Base-by-base conservation (phyloP, 352 stramenopile genomes). In the Thraustochytrium aureum region DNA sequence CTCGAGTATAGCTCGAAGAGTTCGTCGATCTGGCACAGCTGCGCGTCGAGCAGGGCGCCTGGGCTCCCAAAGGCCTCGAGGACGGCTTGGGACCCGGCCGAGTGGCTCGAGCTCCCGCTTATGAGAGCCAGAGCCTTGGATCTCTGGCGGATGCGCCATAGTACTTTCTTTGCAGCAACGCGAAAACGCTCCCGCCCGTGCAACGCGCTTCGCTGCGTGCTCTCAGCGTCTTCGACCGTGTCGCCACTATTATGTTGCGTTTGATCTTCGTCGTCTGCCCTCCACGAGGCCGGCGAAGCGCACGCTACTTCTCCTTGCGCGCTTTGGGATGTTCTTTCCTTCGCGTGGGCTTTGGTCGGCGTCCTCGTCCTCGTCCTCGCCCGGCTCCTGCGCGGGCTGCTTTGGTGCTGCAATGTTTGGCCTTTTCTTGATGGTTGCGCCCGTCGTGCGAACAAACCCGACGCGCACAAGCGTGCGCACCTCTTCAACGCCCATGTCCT, bases 141-240 rank as follows among this genome's bases (percentile, higher is more conserved):
- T n/a, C 56, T 10, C 56, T 64, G 56, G 26, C 56, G 56, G 26
- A 64, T 38, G 56, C 56, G 56, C 56, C 56, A 64, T 10, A 64
- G 56, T n/a, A 64, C 56, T n/a, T 64, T 64, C 56, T 38, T 32
- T n/a, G 56, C 56, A n/a, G 56, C 56, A 17, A 17, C 17, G 47
- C 47, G 47, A 26, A 56, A 56, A 17, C 47, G 47, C 17, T 26
- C 47, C 47, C 17, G 47, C 47, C 17, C 17, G 47, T 17, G 26
- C 47, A 56, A 17, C 47, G n/a, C n/a, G n/a, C n/a, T n/a, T n/a
- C n/a, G n/a, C n/a, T n/a, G n/a, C n/a, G n/a, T n/a, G n/a, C n/a
- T n/a, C n/a, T n/a, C n/a, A n/a, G n/a, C n/a, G n/a, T n/a, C n/a
- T n/a, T n/a, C n/a, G n/a, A n/a, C n/a, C n/a, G n/a, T n/a, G n/a